Evolutionary conservation across 805 yeast species (phyloP).

Genomic region (Saccharomycodes ludwigii): DNA sequence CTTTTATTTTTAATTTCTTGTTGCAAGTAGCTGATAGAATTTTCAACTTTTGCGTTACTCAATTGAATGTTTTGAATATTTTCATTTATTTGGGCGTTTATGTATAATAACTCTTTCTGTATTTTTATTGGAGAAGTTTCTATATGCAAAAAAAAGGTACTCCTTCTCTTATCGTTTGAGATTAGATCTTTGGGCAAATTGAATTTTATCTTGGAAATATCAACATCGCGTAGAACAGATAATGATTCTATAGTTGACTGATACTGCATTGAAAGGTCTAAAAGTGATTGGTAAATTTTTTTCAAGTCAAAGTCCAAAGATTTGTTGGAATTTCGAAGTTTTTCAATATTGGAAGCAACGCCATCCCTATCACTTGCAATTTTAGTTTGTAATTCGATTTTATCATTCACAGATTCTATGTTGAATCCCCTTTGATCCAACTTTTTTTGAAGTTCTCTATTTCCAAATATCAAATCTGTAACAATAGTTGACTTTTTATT

Average conservation of each 20-base stretch:
- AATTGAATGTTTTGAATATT: constrained; percentile 10
- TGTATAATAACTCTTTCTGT: constrained; percentile 19
- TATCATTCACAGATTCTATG: constrained; percentile 47
- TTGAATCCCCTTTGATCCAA: constrained; percentile 47
- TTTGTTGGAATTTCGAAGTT: constrained; percentile 31
- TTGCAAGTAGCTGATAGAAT: constrained; percentile 40
- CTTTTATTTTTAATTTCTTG: constrained; percentile 46
- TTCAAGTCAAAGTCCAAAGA: constrained; percentile 40
- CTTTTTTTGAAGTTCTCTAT: constrained; percentile 28
- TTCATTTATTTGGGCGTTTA: constrained; percentile 26
- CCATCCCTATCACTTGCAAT: constrained; percentile 42
- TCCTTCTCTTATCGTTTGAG: constrained; percentile 9
- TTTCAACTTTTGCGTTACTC: constrained; percentile 30
- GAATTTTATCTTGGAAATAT: constrained; percentile 28
- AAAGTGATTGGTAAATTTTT: constrained; percentile 37
- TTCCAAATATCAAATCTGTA: constrained; percentile 28
- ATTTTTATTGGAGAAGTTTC: constrained; percentile 13
- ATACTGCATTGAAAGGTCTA: constrained; percentile 41
- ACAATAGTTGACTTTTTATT: constrained; percentile 31
- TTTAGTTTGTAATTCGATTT: constrained; percentile 50
- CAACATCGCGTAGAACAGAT: constrained; percentile 15
- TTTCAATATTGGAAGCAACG: constrained; percentile 31
- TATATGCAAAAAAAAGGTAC: constrained; percentile 1
- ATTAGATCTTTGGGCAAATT: constrained; percentile 11
- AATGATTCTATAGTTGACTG: constrained; percentile 36